These are phyloP conservation scores for Euphorbia celastroides DNA, from an alignment of 441 rosid genomes.

Conservation along the genomic window DNA sequence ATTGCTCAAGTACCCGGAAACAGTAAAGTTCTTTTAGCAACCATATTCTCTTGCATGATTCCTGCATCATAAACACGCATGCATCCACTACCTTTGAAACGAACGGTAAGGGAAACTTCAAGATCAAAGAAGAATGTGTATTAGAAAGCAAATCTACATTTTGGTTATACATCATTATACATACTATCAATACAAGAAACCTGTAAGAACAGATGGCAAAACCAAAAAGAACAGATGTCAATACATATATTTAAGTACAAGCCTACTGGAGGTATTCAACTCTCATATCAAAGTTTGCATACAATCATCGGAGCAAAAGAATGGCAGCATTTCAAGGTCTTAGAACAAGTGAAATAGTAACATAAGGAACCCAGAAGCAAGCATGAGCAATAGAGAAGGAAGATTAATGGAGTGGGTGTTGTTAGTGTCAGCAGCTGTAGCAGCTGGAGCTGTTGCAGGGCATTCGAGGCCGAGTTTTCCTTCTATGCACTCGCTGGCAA, in stretches of 20 bases:
- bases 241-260: neutral
- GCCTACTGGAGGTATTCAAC: neutral
- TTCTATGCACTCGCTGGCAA: conserved; percentile 61
- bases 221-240: conserved; percentile 1
- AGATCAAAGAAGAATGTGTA: neutral
- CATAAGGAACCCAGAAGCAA: conserved; percentile 24
- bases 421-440: conserved; percentile 19
- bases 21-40: conserved; percentile 6
- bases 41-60: conserved; percentile 5
- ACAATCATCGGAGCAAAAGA: neutral
- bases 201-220: neutral
- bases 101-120: neutral
- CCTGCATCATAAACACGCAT: no score
- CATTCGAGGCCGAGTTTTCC: conserved; percentile 60
- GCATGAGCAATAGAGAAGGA: conserved; percentile 21
- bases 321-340: conserved; percentile 16
- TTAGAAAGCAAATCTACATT: neutral
- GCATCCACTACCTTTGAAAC: no score
- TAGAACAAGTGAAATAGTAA: conserved; percentile 25
- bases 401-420: conserved; percentile 13
- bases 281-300: neutral
- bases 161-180: neutral
- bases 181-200: conserved; percentile 2
- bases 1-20: conserved; percentile 12
- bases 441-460: conserved; percentile 35